Percentiles rank a stretch among this genome's conserved stretches.
phyloP scores from a whole-genome alignment of 495 filamentous ascomycete species.

The Neurospora africana region DNA sequence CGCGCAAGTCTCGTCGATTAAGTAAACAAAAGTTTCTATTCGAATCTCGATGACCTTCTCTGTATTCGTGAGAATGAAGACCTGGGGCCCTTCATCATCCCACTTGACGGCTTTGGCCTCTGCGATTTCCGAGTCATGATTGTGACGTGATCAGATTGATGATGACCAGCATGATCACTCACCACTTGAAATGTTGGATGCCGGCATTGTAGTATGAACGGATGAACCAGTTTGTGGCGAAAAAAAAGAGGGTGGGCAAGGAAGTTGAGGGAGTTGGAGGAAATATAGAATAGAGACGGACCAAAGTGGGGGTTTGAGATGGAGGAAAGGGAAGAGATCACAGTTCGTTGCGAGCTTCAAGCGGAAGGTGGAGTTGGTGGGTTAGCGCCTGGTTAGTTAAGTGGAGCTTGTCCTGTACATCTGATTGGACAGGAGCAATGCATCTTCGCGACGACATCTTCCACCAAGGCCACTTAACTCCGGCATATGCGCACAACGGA shows the following conservation, averaged over 20 bases:
- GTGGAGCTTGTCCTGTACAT: neutral
- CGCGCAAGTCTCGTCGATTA: neutral
- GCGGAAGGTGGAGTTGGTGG: neutral
- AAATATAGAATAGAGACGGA: neutral
- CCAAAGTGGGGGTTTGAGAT: neutral
- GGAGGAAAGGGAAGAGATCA: neutral
- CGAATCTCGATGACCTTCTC: neutral
- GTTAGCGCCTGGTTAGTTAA: neutral
- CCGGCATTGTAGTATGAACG: neutral
- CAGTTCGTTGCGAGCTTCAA: neutral
- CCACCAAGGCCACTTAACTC: too few relatives aligned
- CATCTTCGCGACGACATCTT: neutral
- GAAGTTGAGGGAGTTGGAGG: neutral
- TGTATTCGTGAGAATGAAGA: neutral
- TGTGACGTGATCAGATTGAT: neutral
- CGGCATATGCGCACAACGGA: neutral
- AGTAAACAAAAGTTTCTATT: neutral
- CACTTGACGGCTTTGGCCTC: neutral
- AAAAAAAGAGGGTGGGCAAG: neutral
- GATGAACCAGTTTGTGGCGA: neutral
- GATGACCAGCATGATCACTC: neutral
- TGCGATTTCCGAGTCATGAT: neutral
- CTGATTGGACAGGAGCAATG: neutral
- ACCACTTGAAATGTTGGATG: neutral
- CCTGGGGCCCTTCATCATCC: neutral